Evolutionary conservation across 108 stramenopile species (phyloP), one percentile per base, ranked within the genome.

Genomic region (Fragilaria radians): DNA sequence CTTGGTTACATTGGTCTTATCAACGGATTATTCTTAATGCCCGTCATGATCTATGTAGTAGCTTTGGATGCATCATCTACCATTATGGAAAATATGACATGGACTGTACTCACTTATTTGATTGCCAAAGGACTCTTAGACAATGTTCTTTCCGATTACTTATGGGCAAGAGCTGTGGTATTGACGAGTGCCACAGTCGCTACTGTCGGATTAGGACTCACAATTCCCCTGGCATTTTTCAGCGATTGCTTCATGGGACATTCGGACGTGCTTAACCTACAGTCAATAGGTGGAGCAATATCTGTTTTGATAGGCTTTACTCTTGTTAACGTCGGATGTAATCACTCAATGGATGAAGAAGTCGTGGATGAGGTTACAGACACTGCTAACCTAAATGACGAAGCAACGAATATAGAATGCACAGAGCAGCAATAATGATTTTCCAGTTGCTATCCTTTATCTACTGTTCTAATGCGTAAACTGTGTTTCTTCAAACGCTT

Each of bases 131-230:
- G 91, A 26, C 34, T 94, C 45, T 70, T 93, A 3, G 90, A 95
- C 64, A 93, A 91, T 68, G 93, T 95, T 5, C 51, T 97, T 11
- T 79, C 88, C 30, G 95, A 95, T 63, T 95, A 94, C 59, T 73
- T 99, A 49, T 99, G 96, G 96, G 96, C 96, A 18, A 77, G 94
- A 14, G 82, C 96, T 0, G 93, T 99, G 14, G 63, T 97, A 4
- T 78, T 98, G 60, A 99, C 97, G 14, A 87, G 82, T 25, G 94
- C 98, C 5, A 99, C 98, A 14, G 94, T 95, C 7, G 96, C 97
- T 5, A 94, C 96, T 0, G 96, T 99, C 3, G 95, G 94, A 5
- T 78, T 97, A 51, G 89, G 92, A 14, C 74, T 99, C 54, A 99
- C 98, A 28, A 96, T 99, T 25, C 98, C 98, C 18, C 65, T 97